Base-by-base conservation (phyloP, 257 asterid species). In the Jacaranda mimosifolia region DNA sequence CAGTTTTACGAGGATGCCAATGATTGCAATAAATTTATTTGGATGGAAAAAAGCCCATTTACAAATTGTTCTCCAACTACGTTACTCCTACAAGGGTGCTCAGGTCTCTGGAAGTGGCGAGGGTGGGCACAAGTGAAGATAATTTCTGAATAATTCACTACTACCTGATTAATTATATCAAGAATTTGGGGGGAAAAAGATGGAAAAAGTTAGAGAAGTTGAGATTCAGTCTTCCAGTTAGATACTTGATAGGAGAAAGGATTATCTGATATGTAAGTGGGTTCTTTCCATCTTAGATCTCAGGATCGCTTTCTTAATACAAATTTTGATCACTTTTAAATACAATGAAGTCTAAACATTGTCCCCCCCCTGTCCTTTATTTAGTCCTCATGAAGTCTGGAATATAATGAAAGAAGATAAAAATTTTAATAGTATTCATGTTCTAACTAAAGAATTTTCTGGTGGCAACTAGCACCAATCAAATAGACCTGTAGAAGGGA, bases 161-260 rank as follows among this genome's bases (percentile, higher is more conserved):
- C 32, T 26, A 26, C 32, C 32, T 26, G 2, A 26, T 26, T 26
- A 26, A 26, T 26, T 26, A 26, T 1, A 26, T 26, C 32, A 0
- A 26, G 32, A 26, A 26, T 26, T 0, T 26, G 32, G 32, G 32
- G 32, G 2, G 26, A 49, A 49, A 12, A 49, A 46, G 14, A 3
- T 1, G 46, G 46, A 42, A 15, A 53, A 53, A 53, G 19, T 12
- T n/a, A 63, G 52, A 72, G 68, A 17, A 14, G 3, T 35, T 65
- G 19, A 36, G 19, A 19, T 53, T 21, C 51, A 60, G 48, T 73
- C 67, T n/a, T 40, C 60, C 9, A 19, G 68, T 11, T 26, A 26
- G 39, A 43, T 18, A 3, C 62, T 21, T 73, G 15, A 74, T 60
- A 13, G 38, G 32, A 26, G 71, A 63, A 32, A 74, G n/a, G 72